Conservation (phyloP, 768 basidiomycete genomes). For the Hygrocybe coccinea region DNA sequence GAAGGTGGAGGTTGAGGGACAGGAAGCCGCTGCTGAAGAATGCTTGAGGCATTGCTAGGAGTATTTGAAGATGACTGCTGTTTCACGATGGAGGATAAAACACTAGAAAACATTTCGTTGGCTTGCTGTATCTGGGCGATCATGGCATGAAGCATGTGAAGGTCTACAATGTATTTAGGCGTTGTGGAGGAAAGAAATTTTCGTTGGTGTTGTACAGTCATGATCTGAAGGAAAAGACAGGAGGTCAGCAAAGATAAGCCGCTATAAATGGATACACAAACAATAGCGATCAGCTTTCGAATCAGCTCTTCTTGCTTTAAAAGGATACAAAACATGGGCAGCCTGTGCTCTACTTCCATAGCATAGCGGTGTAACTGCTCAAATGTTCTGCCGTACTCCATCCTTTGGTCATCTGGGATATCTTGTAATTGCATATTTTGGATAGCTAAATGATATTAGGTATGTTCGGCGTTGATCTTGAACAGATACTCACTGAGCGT, state of each 20-base stretch:
- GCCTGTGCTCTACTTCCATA: slow-evolving; percentile 46
- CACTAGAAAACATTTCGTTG: slow-evolving; percentile 35
- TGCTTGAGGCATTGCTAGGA: slow-evolving; percentile 13
- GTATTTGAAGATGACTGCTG: neutral
- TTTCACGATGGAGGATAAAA: slow-evolving; percentile 17
- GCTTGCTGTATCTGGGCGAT: slow-evolving; percentile 38
- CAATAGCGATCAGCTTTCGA: slow-evolving; percentile 50
- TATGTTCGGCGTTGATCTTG: slow-evolving; percentile 1
- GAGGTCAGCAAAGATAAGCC: neutral
- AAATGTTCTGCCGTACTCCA: slow-evolving; percentile 48
- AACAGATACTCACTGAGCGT: slow-evolving; percentile 24
- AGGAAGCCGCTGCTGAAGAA: slow-evolving; percentile 3
- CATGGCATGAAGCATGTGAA: slow-evolving; percentile 44
- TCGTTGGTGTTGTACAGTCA: slow-evolving; percentile 44
- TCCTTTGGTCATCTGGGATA: slow-evolving; percentile 49
- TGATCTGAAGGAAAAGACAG: slow-evolving; percentile 31
- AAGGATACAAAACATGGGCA: slow-evolving; percentile 44
- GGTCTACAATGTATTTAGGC: slow-evolving; percentile 39
- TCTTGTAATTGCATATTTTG: slow-evolving; percentile 32
- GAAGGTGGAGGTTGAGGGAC: slow-evolving; percentile 19
- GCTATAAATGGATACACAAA: slow-evolving; percentile 29
- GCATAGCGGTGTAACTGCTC: slow-evolving; percentile 45
- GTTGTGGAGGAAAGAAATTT: slow-evolving; percentile 32
- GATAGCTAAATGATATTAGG: slow-evolving; percentile 28
- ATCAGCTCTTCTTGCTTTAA: slow-evolving; percentile 46